Evolutionary conservation across 179 eudicot genomes (phyloP).

Genomic region (Gypsophila paniculata): DNA sequence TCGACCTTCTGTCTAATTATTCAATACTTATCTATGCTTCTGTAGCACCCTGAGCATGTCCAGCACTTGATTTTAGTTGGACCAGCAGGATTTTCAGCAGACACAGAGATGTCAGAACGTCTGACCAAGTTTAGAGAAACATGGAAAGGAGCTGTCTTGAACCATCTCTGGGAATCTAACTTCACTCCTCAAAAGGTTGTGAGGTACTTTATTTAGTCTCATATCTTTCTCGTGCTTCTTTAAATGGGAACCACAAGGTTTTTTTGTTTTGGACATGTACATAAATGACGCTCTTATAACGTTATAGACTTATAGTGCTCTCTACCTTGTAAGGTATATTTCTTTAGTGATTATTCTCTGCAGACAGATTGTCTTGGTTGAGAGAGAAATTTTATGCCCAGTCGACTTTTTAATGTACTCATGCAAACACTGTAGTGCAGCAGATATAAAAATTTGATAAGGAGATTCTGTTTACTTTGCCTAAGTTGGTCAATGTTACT

Average conservation of each 20-base stretch:
- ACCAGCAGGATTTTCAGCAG: conserved; percentile 72
- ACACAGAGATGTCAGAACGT: conserved; percentile 64
- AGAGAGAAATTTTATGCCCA: not conserved
- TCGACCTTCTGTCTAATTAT: conserved; percentile 1
- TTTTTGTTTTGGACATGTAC: not conserved
- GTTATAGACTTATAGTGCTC: not conserved
- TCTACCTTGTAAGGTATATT: not conserved
- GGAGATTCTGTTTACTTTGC: not conserved
- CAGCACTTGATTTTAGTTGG: conserved; percentile 89
- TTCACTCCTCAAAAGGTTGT: conserved; percentile 81
- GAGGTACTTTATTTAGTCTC: conserved; percentile 42
- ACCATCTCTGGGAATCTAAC: conserved; percentile 94
- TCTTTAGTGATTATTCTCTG: not conserved
- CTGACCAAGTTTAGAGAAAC: conserved; percentile 60
- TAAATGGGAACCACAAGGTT: not conserved
- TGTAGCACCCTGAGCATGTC: conserved; percentile 89
- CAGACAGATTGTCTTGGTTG: not conserved
- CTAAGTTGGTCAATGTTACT: conserved; percentile 1
- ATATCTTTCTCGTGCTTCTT: not conserved
- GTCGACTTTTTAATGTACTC: not conserved
- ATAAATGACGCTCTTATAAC: not conserved
- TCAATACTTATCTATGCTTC: conserved; percentile 4
- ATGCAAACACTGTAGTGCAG: not conserved
- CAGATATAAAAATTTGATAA: not conserved
- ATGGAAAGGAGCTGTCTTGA: conserved; percentile 87